Conservation (phyloP, 345 rosid species). For the Gossypium stocksii region DNA sequence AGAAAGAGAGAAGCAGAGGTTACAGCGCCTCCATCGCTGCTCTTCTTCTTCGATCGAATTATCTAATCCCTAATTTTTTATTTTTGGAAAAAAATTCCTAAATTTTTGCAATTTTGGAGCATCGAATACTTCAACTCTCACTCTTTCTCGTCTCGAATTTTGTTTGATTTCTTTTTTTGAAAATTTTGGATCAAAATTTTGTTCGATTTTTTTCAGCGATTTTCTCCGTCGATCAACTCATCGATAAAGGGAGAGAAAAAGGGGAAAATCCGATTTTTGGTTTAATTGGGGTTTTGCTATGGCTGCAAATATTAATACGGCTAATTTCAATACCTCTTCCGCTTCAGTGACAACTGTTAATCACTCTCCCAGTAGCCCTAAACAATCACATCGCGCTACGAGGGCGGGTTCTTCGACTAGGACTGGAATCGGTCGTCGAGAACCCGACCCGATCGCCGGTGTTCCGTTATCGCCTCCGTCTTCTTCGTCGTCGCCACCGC, state of each 20-base stretch:
- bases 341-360: conserved; percentile 2
- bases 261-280: not conserved
- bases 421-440: conserved; percentile 42
- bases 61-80: not conserved
- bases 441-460: conserved; percentile 27
- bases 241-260: not conserved
- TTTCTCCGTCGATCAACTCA: conserved; percentile 6
- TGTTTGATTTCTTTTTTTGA: not conserved
- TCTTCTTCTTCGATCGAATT: conserved; percentile 14
- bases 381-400: conserved; percentile 19
- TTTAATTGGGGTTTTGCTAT: not conserved
- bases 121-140: not conserved
- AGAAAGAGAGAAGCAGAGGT: conserved; percentile 9
- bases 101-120: not conserved
- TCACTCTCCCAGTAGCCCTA: conserved; percentile 19
- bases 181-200: too few species aligned
- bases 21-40: conserved; percentile 15
- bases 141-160: not conserved
- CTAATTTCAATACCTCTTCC: conserved; percentile 8
- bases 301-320: conserved; percentile 12
- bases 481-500: not conserved
- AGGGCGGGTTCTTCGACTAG: conserved; percentile 32
- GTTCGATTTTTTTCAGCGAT: not conserved
- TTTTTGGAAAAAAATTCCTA: not conserved
- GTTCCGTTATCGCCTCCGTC: conserved; percentile 21